These are phyloP conservation scores for Tylopilus subfusipes DNA, from an alignment of 768 basidiomycete genomes.

Conservation along the genomic window DNA sequence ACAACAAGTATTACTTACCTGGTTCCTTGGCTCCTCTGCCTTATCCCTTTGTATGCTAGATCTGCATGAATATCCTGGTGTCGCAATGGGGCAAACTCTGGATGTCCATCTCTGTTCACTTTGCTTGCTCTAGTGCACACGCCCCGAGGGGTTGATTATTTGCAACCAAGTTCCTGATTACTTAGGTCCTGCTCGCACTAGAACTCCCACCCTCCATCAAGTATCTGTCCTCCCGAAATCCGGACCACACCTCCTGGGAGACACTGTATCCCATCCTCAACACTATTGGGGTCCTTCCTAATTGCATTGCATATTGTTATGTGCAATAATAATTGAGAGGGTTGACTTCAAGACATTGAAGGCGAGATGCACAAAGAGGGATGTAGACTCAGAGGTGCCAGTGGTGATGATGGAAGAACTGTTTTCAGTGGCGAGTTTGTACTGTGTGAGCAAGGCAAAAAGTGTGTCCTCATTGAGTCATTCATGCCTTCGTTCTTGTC, in stretches of 20 bases:
- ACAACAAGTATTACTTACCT: too few relatives aligned
- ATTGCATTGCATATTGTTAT: too few relatives aligned
- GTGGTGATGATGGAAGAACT: conserved; percentile 27
- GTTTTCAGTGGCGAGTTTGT: conserved; percentile 35
- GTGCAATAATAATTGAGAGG: too few relatives aligned
- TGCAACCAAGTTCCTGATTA: too few relatives aligned
- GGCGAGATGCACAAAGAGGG: too few relatives aligned
- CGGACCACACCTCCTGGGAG: conserved; percentile 15
- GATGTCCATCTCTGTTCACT: too few relatives aligned
- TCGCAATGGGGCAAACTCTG: too few relatives aligned
- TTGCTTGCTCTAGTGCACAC: too few relatives aligned
- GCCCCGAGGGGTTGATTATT: too few relatives aligned
- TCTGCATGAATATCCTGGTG: too few relatives aligned
- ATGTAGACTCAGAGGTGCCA: conserved; percentile 11
- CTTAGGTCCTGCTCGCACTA: conserved; percentile 28
- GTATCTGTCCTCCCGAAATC: conserved; percentile 38
- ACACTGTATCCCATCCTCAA: conserved; percentile 30
- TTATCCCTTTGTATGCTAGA: too few relatives aligned
- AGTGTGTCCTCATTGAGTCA: background rate
- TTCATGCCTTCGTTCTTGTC: background rate
- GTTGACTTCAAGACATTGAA: conserved; percentile 29
- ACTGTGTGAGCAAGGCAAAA: background rate
- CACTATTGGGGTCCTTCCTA: conserved; percentile 32
- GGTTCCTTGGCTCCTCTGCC: too few relatives aligned
- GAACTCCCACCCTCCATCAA: conserved; percentile 37